These are phyloP conservation scores for Candida sojae DNA, from an alignment of 1,139 yeast genomes.

Conservation along the genomic window DNA sequence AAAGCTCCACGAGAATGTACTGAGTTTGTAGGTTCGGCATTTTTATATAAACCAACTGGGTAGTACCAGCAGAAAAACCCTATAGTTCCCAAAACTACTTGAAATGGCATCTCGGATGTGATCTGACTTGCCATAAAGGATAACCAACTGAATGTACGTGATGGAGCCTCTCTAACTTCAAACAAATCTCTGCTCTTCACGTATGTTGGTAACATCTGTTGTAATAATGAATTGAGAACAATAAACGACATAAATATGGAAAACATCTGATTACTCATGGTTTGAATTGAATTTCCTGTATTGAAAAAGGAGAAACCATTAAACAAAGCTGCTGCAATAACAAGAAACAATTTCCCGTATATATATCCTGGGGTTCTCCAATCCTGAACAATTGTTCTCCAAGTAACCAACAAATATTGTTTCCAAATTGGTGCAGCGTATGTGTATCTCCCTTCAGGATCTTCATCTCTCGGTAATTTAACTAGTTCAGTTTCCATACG, in stretches of 20 bases:
- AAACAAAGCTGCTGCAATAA: constrained; percentile 42
- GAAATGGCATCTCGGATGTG: constrained; percentile 77
- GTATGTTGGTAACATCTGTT: constrained; percentile 46
- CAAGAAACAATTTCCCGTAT: constrained; percentile 40
- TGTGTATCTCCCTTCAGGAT: constrained; percentile 22
- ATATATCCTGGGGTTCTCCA: constrained; percentile 49
- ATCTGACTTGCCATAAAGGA: constrained; percentile 59
- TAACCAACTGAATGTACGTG: constrained; percentile 32
- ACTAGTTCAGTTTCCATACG: constrained; percentile 32
- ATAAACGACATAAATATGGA: constrained; percentile 55
- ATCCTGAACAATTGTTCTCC: constrained; percentile 33
- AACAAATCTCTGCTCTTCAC: constrained; percentile 36
- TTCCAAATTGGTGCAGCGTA: constrained; percentile 31
- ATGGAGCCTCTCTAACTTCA: constrained; percentile 38
- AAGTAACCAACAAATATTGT: constrained; percentile 27
- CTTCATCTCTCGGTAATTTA: constrained; percentile 25
- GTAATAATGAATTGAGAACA: constrained; percentile 53
- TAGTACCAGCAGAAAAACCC: constrained; percentile 78
- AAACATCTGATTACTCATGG: constrained; percentile 51
- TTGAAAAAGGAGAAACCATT: constrained; percentile 49
- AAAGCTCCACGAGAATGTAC: constrained; percentile 42
- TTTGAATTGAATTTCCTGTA: constrained; percentile 33
- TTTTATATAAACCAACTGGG: constrained; percentile 69
- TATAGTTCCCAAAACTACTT: constrained; percentile 62
- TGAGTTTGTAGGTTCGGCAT: constrained; percentile 43